Percentiles rank a stretch among this genome's conserved stretches.
Evolutionary conservation across 768 basidiomycete species (phyloP).

Genomic region (Podaxis sp.): DNA sequence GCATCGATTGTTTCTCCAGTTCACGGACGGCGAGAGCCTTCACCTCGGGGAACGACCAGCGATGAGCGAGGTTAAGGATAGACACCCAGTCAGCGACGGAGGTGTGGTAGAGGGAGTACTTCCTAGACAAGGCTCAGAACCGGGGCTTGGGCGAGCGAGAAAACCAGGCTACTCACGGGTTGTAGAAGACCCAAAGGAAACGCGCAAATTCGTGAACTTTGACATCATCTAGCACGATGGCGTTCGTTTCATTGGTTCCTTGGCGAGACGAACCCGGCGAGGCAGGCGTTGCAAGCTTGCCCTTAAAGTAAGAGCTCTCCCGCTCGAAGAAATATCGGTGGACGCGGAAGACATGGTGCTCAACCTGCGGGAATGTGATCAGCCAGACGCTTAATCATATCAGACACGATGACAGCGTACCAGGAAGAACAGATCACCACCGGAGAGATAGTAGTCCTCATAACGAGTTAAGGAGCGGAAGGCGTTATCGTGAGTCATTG

Average conservation of each 20-base stretch:
- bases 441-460: constrained; percentile 48
- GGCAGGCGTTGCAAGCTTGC: constrained; percentile 31
- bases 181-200: constrained; percentile 59
- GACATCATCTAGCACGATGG: constrained; percentile 41
- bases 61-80: constrained; percentile 52
- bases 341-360: constrained; percentile 53
- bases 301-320: constrained; percentile 51
- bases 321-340: constrained; percentile 66
- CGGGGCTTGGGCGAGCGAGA: neutral
- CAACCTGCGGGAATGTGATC: constrained; percentile 40
- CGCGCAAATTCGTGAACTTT: constrained; percentile 39
- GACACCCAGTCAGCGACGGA: constrained; percentile 50
- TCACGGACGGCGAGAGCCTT: constrained; percentile 55
- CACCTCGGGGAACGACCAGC: constrained; percentile 57
- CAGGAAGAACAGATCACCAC: constrained; percentile 54
- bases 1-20: constrained; percentile 43
- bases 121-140: constrained; percentile 32
- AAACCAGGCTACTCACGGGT: constrained; percentile 36
- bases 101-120: constrained; percentile 56
- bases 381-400: neutral
- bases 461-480: constrained; percentile 26
- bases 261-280: constrained; percentile 28
- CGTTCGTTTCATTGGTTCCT: constrained; percentile 40
- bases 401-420: constrained; percentile 32
- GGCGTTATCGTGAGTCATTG: constrained; percentile 22